Conservation (phyloP, 2,329 filamentous ascomycete species). For the Diaporthe citri region DNA sequence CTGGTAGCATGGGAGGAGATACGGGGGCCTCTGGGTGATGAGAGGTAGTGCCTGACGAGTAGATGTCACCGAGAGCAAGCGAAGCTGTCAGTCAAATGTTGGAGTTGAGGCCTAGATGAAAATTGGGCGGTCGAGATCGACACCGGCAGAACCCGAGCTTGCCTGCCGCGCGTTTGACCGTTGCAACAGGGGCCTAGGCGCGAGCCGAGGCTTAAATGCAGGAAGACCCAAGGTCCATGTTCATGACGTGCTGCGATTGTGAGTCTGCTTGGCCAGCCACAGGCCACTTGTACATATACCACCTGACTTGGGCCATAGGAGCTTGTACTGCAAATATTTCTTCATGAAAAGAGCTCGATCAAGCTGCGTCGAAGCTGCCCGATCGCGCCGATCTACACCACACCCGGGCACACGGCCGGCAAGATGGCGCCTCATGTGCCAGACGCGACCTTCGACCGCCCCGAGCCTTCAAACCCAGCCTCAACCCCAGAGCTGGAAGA, state of each 20-base stretch:
- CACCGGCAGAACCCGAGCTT: conserved; percentile 37
- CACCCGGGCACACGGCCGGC: neutral
- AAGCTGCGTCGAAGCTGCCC: neutral
- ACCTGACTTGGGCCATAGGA: neutral
- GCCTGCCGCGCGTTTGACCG: conserved; percentile 22
- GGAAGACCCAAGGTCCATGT: neutral
- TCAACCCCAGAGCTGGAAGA: conserved; percentile 10
- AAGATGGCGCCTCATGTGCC: conserved; percentile 37
- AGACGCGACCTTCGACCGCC: conserved; percentile 32
- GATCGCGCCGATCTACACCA: neutral
- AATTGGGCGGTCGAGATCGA: conserved; percentile 41
- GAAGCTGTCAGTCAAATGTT: neutral
- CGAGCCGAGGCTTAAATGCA: conserved; percentile 35
- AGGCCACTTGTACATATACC: neutral
- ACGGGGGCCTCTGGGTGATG: too few species aligned
- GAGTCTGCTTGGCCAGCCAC: neutral
- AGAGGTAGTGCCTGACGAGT: neutral
- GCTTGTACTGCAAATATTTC: neutral
- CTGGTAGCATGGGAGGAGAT: too few species aligned
- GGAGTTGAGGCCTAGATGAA: conserved; percentile 21
- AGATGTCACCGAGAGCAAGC: neutral
- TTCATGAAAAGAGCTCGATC: neutral
- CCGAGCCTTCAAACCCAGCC: conserved; percentile 27
- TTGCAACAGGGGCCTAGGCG: conserved; percentile 18
- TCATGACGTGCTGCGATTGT: conserved; percentile 14